Base-by-base conservation (phyloP, 1,284 basidiomycete species). In the Pseudomicrostroma phylloplanum region DNA sequence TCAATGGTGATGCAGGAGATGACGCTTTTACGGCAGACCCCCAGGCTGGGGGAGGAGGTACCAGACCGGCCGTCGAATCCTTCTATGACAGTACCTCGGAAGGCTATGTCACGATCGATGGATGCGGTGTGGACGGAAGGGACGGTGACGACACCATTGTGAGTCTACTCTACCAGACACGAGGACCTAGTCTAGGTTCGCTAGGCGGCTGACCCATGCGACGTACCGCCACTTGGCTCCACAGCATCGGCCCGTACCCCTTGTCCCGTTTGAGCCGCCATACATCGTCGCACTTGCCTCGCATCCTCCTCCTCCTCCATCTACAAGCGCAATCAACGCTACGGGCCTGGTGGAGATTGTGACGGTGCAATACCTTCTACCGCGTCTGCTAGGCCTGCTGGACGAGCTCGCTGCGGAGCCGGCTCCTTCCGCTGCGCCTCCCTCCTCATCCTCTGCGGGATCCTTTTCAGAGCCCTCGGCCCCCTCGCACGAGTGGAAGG, bases 251-350 rank as follows among this genome's bases (percentile, higher is more conserved):
- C 30, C 30, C 9, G 30, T 36, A 3, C 30, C 30, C 30, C 13
- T 25, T 25, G 51, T 54, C 13, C 51, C 51, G 6, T 54, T 54
- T 25, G 51, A 54, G 51, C 51, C 51, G 13, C 21, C 51, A 7
- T 54, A 54, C 21, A 19, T 48, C 30, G 30, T 36, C 30, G 30
- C 30, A 3, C 30, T 36, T 9, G 30, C 30, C 30, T 36, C 30
- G n/a, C n/a, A n/a, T 36, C 30, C 30, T n/a, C 4, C 46, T 23
- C 17, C 46, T 48, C n/a, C 46, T 3, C 7, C 46, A 6, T 48
- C 23, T 23, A 12, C 46, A 23, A 23, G 12, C 6, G 46, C 17
- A 23, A 4, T 12, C 12, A 26, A 54, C 6, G 51, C 13, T 19
- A 25, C 19, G 21, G 8, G 7, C 2, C n/a, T 54, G 13, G 17